These are phyloP conservation scores for Nidularia pulvinata DNA, from an alignment of 768 basidiomycete genomes.

Conservation along the genomic window DNA sequence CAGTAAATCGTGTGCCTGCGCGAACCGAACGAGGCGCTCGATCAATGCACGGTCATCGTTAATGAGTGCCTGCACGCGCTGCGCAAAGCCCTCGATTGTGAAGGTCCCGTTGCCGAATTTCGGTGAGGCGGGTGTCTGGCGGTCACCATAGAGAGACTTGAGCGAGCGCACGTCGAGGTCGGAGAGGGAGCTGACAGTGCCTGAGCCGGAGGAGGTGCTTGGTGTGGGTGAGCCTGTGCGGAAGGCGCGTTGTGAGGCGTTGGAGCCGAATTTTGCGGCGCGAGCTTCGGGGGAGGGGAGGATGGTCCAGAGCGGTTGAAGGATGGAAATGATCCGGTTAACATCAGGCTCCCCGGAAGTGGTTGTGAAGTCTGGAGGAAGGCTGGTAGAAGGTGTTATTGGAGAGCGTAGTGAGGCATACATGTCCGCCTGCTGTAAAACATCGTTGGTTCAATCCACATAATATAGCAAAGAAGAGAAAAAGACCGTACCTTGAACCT, in stretches of 20 bases:
- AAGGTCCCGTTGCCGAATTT: conserved; percentile 39
- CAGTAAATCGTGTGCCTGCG: conserved; percentile 86
- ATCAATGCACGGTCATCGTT: conserved; percentile 84
- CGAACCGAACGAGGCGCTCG: conserved; percentile 81
- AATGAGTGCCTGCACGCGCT: conserved; percentile 79
- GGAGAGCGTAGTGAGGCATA: background rate
- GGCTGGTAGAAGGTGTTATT: conserved; percentile 22
- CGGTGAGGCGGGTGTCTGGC: conserved; percentile 17
- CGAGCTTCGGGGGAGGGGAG: conserved; percentile 88
- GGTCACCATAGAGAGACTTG: conserved; percentile 71
- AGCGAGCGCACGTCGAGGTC: conserved; percentile 88
- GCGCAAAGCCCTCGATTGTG: conserved; percentile 74
- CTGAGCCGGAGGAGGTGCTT: conserved; percentile 10
- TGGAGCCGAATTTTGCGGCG: conserved; percentile 49
- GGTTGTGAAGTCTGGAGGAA: conserved; percentile 15
- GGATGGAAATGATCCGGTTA: conserved; percentile 54
- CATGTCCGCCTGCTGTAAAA: background rate
- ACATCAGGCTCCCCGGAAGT: conserved; percentile 35
- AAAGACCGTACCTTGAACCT: conserved; percentile 29
- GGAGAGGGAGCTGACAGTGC: conserved; percentile 55
- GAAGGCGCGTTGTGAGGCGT: conserved; percentile 39
- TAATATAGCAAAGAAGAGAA: background rate
- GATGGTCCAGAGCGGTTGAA: conserved; percentile 77
- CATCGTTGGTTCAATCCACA: conserved; percentile 1
- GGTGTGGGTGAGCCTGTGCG: conserved; percentile 43